A percentile compares a stretch with the other conserved stretches of the same genome.
Conservation (phyloP, 176 grass and related monocot genomes). For the Luzula sylvatica region DNA sequence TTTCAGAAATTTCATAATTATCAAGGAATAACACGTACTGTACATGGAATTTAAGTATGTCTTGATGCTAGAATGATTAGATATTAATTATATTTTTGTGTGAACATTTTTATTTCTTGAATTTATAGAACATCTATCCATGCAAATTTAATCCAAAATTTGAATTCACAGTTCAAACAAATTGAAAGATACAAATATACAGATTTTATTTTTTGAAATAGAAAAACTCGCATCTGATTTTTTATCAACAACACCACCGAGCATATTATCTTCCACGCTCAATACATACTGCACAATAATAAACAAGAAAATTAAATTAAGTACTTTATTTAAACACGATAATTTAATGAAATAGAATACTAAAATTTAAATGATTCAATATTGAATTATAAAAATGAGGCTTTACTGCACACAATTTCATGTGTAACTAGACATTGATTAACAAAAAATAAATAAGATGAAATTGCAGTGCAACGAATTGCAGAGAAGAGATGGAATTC, state of each 20-base stretch:
- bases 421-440: slow-evolving; percentile 43
- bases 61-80: too few relatives aligned
- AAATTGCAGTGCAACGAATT: neutral
- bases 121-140: too few relatives aligned
- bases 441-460: neutral
- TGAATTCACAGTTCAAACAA: too few relatives aligned
- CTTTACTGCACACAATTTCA: slow-evolving; percentile 35
- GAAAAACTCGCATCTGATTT: slow-evolving; percentile 77
- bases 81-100: too few relatives aligned
- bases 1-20: too few relatives aligned
- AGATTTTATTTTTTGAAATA: slow-evolving; percentile 12
- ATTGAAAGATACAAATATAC: neutral
- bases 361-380: neutral
- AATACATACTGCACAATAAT: slow-evolving; percentile 61
- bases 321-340: slow-evolving; percentile 14
- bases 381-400: neutral
- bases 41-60: too few relatives aligned
- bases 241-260: slow-evolving; percentile 73
- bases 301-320: slow-evolving; percentile 4
- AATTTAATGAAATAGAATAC: neutral
- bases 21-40: too few relatives aligned
- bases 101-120: too few relatives aligned
- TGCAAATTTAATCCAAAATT: too few relatives aligned
- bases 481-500: neutral
- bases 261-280: slow-evolving; percentile 54